Evolutionary conservation across 148 eudicot species (phyloP).

Genomic region (Chenopodium suecicum): DNA sequence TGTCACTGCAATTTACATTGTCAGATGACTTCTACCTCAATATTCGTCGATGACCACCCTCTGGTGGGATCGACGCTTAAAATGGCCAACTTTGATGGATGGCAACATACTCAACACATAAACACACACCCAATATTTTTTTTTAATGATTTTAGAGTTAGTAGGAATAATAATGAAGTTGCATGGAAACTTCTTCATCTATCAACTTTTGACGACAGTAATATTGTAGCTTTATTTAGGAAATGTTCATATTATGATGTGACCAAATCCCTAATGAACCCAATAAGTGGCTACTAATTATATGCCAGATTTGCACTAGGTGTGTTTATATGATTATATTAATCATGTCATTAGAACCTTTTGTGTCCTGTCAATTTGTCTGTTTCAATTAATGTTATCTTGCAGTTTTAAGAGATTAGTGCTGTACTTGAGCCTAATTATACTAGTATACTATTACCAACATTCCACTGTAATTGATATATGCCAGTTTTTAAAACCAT

Average conservation of each 20-base stretch:
- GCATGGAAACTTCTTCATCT: not conserved
- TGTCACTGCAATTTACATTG: too few species aligned
- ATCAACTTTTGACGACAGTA: slow-evolving; percentile 1
- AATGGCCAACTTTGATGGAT: not conserved
- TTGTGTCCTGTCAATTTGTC: not conserved
- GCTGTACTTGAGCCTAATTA: not conserved
- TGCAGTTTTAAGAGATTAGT: not conserved
- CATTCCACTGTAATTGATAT: not conserved
- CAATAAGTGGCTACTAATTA: slow-evolving; percentile 4
- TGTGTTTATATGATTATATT: not conserved
- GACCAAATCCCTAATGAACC: slow-evolving; percentile 1
- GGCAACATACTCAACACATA: not conserved
- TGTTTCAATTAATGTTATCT: not conserved
- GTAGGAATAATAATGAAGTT: not conserved
- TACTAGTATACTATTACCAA: not conserved
- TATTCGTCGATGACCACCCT: too few species aligned
- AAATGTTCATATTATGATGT: not conserved
- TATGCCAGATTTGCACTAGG: not conserved
- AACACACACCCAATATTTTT: too few species aligned
- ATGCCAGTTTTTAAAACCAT: not conserved
- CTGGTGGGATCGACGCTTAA: too few species aligned
- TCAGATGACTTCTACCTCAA: too few species aligned
- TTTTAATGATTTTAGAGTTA: not conserved
- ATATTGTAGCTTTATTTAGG: not conserved
- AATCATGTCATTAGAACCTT: not conserved